Evolutionary conservation across 1,139 yeast genomes (phyloP).

Genomic region (Geotrichum fermentans): DNA sequence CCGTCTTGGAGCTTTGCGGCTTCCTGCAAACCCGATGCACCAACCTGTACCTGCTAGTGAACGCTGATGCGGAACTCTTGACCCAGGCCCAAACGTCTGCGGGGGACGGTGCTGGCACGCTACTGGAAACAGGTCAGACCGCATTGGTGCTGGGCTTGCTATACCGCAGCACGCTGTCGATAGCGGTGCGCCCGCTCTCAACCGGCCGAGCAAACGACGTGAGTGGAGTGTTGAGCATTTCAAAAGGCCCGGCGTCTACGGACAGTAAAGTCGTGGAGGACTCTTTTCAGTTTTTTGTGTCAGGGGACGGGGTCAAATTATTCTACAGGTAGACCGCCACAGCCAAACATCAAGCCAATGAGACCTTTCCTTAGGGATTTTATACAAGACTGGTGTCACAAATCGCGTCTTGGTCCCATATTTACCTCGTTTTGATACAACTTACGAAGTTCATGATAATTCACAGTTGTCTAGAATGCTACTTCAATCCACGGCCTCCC

Average conservation of each 20-base stretch:
- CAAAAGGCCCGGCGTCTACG: conserved; percentile 47
- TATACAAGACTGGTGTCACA: no score
- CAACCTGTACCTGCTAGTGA: conserved; percentile 34
- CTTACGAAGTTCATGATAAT: no score
- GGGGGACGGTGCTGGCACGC: conserved; percentile 19
- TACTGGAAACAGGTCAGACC: conserved; percentile 35
- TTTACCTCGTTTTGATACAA: no score
- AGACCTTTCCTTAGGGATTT: no score
- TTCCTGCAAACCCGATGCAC: conserved; percentile 41
- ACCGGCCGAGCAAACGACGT: conserved; percentile 84
- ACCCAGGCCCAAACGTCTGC: no score
- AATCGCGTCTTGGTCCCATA: no score
- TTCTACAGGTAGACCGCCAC: conserved; percentile 40
- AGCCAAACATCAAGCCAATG: no score
- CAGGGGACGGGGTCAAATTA: conserved; percentile 46
- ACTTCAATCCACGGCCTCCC: conserved; percentile 7
- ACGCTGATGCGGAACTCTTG: conserved; percentile 42
- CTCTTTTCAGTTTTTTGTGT: conserved; percentile 59
- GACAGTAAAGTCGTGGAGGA: conserved; percentile 46
- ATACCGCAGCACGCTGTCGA: conserved; percentile 48
- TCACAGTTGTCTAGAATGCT: no score
- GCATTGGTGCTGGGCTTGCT: conserved; percentile 48
- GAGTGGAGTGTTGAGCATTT: conserved; percentile 62
- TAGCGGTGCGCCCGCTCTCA: conserved; percentile 58
- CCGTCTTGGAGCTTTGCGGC: conserved; percentile 19